A percentile compares a stretch with the other conserved stretches of the same genome.
Evolutionary conservation across 1,284 basidiomycete species (phyloP).

Genomic region (Wolfiporia cocos): DNA sequence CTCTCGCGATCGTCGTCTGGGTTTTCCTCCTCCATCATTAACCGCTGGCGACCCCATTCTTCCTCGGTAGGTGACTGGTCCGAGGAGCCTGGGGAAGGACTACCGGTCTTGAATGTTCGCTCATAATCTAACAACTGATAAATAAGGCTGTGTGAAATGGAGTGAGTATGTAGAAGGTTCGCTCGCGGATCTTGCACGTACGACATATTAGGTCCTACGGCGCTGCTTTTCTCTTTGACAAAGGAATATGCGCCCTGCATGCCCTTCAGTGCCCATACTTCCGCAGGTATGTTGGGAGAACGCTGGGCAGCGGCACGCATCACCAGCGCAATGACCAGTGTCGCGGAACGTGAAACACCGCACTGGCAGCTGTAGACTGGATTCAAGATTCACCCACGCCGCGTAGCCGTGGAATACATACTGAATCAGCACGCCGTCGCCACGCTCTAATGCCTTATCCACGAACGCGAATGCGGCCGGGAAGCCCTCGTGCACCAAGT

Average conservation of each 20-base stretch:
- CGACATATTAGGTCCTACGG: slow-evolving; percentile 95
- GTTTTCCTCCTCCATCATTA: slow-evolving; percentile 53
- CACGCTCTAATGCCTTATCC: slow-evolving; percentile 68
- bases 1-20: slow-evolving; percentile 49
- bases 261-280: slow-evolving; percentile 75
- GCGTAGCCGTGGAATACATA: slow-evolving; percentile 35
- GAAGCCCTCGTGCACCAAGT: slow-evolving; percentile 78
- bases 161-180: slow-evolving; percentile 3
- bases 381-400: slow-evolving; percentile 5
- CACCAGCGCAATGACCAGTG: slow-evolving; percentile 88
- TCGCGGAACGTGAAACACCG: slow-evolving; percentile 92
- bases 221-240: slow-evolving; percentile 84
- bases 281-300: slow-evolving; percentile 58
- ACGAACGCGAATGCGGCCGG: slow-evolving; percentile 76
- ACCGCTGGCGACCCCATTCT: slow-evolving; percentile 76
- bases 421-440: slow-evolving; percentile 85
- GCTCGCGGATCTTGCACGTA: slow-evolving; percentile 37
- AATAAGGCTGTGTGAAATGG: slow-evolving; percentile 63
- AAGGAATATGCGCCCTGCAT: slow-evolving; percentile 94
- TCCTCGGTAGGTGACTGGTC: slow-evolving; percentile 62
- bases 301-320: slow-evolving; percentile 87
- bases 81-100: slow-evolving; percentile 42
- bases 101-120: slow-evolving; percentile 59
- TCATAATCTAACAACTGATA: slow-evolving; percentile 96
- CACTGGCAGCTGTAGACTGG: slow-evolving; percentile 76